A percentile compares a stretch with the other conserved stretches of the same genome.
Conservation (phyloP, 352 stramenopile genomes). For the Stramenopiles sp. region DNA sequence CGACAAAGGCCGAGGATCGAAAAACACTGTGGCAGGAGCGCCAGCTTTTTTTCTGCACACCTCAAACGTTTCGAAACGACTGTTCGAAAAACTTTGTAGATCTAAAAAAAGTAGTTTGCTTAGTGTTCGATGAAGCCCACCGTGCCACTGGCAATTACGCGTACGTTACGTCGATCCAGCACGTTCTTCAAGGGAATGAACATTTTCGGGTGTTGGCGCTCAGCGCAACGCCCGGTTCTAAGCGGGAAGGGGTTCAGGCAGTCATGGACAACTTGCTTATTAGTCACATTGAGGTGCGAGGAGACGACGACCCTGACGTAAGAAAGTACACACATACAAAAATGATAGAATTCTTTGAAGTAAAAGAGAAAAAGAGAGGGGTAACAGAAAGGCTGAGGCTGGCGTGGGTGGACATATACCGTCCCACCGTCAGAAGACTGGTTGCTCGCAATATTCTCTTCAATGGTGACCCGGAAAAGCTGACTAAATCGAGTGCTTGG, state of each 20-base stretch:
- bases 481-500: no score
- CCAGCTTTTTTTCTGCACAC: constrained; percentile 95
- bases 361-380: no score
- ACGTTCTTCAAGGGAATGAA: constrained; percentile 36
- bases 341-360: no score
- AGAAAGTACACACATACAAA: constrained; percentile 53
- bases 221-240: constrained; percentile 83
- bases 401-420: no score
- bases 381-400: no score
- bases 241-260: constrained; percentile 81
- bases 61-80: constrained; percentile 92
- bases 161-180: constrained; percentile 70
- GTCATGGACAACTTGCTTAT: constrained; percentile 83
- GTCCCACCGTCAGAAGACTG: no score
- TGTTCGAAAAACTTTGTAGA: constrained; percentile 38
- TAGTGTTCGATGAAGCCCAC: constrained; percentile 95
- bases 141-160: constrained; percentile 86
- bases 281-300: constrained; percentile 77
- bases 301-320: constrained; percentile 79
- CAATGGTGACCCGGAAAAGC: constrained; percentile 42
- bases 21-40: constrained; percentile 64
- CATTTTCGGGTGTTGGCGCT: constrained; percentile 77
- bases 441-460: no score
- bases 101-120: constrained; percentile 65
- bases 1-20: constrained; percentile 39